phyloP scores from a whole-genome alignment of 1,139 yeast genomes.

The Debaryomyces fabryi region DNA sequence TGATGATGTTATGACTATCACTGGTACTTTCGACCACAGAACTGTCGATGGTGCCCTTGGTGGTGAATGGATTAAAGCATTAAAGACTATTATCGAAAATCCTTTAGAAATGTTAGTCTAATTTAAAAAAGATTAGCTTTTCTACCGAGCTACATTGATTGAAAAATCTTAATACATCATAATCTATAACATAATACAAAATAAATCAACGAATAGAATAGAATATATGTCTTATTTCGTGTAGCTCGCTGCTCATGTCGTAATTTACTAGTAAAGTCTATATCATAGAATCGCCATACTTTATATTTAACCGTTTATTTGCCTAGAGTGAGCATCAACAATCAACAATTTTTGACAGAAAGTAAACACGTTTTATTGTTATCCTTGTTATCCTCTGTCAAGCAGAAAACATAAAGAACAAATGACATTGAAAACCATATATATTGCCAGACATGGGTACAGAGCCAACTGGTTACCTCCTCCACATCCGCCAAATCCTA shows the following conservation, averaged over 20 bases:
- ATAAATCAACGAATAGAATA: slow-evolving; percentile 3
- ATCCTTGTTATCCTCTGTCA: not conserved
- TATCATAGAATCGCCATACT: not conserved
- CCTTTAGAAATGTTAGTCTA: slow-evolving; percentile 92
- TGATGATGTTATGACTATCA: slow-evolving; percentile 86
- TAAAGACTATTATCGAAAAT: slow-evolving; percentile 90
- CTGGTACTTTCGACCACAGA: slow-evolving; percentile 98
- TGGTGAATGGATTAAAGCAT: slow-evolving; percentile 93
- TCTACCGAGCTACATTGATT: not conserved
- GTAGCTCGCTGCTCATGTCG: not conserved
- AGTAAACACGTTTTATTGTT: not conserved
- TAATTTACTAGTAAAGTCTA: not conserved
- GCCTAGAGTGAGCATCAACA: not conserved
- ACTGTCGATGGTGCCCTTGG: slow-evolving; percentile 97
- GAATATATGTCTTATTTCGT: slow-evolving; percentile 1
- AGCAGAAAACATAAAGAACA: not conserved
- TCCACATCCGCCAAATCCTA: slow-evolving; percentile 75
- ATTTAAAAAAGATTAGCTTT: slow-evolving; percentile 6
- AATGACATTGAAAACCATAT: slow-evolving; percentile 50
- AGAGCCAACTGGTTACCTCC: slow-evolving; percentile 81
- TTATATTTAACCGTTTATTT: not conserved
- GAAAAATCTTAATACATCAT: slow-evolving; percentile 1
- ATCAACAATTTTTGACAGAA: not conserved
- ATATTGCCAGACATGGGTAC: slow-evolving; percentile 72
- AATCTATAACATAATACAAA: slow-evolving; percentile 5